phyloP scores from a whole-genome alignment of 257 asterid genomes.

The Nicotiana knightiana region DNA sequence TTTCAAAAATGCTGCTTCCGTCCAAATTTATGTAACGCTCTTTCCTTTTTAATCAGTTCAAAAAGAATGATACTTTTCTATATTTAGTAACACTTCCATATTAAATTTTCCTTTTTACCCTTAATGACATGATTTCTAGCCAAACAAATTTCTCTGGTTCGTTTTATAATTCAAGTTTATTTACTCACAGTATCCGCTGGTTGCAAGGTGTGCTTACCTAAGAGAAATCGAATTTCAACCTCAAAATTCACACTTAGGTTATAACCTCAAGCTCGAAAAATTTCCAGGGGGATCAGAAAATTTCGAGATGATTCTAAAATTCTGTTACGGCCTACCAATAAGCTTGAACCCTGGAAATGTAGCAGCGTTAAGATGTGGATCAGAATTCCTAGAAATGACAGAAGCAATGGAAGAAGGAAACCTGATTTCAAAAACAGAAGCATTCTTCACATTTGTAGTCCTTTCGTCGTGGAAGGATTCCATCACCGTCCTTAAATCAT shows the following conservation, averaged over 20 bases:
- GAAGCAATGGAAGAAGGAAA: constrained; percentile 80
- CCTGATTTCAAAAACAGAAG: constrained; percentile 64
- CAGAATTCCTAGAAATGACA: constrained; percentile 79
- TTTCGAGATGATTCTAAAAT: constrained; percentile 50
- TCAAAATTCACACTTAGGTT: constrained; percentile 24
- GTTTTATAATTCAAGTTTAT: background rate
- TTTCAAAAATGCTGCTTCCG: no score
- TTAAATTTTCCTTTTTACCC: no score
- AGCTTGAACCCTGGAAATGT: constrained; percentile 47
- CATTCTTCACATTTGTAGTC: constrained; percentile 73
- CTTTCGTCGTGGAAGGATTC: constrained; percentile 78
- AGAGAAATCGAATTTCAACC: constrained; percentile 37
- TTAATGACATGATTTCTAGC: no score
- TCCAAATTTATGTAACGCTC: no score
- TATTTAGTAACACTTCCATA: no score
- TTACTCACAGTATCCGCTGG: constrained; percentile 57
- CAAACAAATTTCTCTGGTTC: no score
- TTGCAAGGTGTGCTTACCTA: constrained; percentile 60
- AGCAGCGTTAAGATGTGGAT: constrained; percentile 69
- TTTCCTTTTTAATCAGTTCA: no score
- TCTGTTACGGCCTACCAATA: constrained; percentile 60
- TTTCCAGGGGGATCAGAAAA: constrained; percentile 80
- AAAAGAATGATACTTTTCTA: no score
- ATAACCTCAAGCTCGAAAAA: constrained; percentile 51
- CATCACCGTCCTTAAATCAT: constrained; percentile 51